Base-by-base conservation (phyloP, 2,329 filamentous ascomycete genomes). In the Diaporthe velutina region DNA sequence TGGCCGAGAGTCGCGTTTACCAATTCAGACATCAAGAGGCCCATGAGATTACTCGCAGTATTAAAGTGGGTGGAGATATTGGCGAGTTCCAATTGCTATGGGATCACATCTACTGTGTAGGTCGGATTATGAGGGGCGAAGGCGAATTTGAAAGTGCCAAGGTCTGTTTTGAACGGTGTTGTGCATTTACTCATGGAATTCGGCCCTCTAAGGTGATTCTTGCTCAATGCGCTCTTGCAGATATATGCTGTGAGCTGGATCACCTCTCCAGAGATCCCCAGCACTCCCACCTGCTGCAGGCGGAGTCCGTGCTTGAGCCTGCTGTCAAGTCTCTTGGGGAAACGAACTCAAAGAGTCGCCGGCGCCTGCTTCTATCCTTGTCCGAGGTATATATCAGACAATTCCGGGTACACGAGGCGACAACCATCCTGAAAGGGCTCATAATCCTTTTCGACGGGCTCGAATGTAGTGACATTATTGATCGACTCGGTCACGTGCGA, bases 21-120 rank as follows among this genome's bases (percentile, higher is more conserved):
- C 55, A 58, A 38, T 58, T 58, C 33, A 58, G 33, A n/a, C 19
- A 58, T 38, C 19, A 25, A 2, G 55, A 58, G 33, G 55, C 55
- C 22, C 33, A 58, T 58, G 55, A 58, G 1, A 58, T 40, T n/a
- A 8, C 55, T 58, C 55, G 55, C 33, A 58, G 19, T 40, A 58
- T 58, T 13, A 4, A 57, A 57, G 54, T 57, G 28, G 54, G 28
- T 57, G 55, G 33, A 58, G 55, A 58, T 58, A 58, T 25, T 13
- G 7, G 19, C 19, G 55, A 58, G 55, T 58, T 58, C 33, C 55
- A 38, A 40, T n/a, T 58, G 33, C 55, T 58, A 7, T 58, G 55
- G 55, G 55, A 58, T 58, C 55, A 58, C 19, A 58, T 58, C 33
- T 58, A 58, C 55, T 58, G 30, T 38, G 55, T 40, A 25, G 55